Base-by-base conservation (phyloP, 768 basidiomycete genomes). In the Lyophyllum decastes region DNA sequence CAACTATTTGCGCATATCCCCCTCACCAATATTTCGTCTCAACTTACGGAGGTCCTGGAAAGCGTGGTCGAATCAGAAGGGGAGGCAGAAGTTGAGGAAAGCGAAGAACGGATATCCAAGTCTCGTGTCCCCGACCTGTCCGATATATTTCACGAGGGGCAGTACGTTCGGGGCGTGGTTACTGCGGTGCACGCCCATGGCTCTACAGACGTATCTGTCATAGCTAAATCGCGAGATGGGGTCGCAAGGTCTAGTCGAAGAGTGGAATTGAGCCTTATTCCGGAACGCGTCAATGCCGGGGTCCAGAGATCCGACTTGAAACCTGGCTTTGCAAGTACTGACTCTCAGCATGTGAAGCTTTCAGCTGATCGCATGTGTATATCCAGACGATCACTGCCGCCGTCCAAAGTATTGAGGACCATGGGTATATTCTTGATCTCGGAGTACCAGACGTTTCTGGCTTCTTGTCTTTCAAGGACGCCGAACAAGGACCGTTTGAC, bases 1-100 rank as follows among this genome's bases (percentile, higher is more conserved):
- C 95, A 98, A 73, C 85, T 99, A 38, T 83, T 92, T 63, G 97
- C 85, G 9, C 94, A 99, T 73, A 81, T 98, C 33, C 95, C 96
- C 22, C 93, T 99, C 61, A 98, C 95, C 40, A 88, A 95, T 71
- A 82, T 98, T 57, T 92, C 94, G 14, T 73, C 83, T 30, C 88
- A 91, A 66, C 80, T 94, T 57, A 98, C 94, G 8, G 64, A 72
- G 26, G 76, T 82, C 19, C 79, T 98, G 26, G 90, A 92, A 67
- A 78, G 80, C 30, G 79, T 82, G 61, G 85, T 85, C 33, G 80
- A 82, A 46, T 77, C 77, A 25, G 80, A 76, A 2, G 79, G 81
- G 30, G 78, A 75, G 19, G 68, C 71, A 4, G 78, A 74, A 24
- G 80, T 79, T 44, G 81, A 84, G 19, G 79, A 82, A 2, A 78